Evolutionary conservation across 352 stramenopile genomes (phyloP), one percentile per base, ranked within the genome.

Genomic region (Phytopythium delawarense): DNA sequence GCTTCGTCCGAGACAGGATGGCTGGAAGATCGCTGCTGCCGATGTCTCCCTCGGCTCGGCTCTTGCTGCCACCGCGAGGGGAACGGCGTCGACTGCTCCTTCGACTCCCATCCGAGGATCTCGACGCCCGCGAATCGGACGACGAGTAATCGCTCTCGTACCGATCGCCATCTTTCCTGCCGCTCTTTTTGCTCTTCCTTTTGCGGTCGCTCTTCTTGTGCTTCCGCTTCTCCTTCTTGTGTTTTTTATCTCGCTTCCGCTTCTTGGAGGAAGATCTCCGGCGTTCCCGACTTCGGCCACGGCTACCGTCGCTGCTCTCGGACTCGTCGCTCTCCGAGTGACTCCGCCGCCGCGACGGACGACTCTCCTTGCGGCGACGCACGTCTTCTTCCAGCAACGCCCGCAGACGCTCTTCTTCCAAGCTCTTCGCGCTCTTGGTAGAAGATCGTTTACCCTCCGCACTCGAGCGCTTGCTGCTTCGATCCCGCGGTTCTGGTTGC

Each of bases 331-430:
- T 16, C n/a, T 58, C 23, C n/a, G 18, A 63, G 13, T 16, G 55
- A 18, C 55, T 8, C 18, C 21, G 30, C 23, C 46, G 16, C 18
- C 45, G 21, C 15, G 49, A 63, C 8, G 37, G 58, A 20, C 45
- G 52, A 28, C 35, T 25, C 16, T 40, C 23, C 50, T 34, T 34
- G 11, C 35, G 57, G 23, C 54, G 53, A 37, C 55, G 56, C 37
- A 65, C 62, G 28, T 80, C 71, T 46, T 75, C 66, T 48, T 82
- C 74, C 1, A 79, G 34, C 21, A 81, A 45, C 8, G 23, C 42
- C 7, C 69, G 74, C n/a, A 81, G 61, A 1, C 69, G 71, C 6
- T 78, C 64, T n/a, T 67, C 61, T 48, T 82, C 72, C 2, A 78
- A 35, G 32, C 21, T 63, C 49, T 60, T 69, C 2, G 23, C 34